Evolutionary conservation across 257 asterid genomes (phyloP).

Genomic region (Ballota nigra): DNA sequence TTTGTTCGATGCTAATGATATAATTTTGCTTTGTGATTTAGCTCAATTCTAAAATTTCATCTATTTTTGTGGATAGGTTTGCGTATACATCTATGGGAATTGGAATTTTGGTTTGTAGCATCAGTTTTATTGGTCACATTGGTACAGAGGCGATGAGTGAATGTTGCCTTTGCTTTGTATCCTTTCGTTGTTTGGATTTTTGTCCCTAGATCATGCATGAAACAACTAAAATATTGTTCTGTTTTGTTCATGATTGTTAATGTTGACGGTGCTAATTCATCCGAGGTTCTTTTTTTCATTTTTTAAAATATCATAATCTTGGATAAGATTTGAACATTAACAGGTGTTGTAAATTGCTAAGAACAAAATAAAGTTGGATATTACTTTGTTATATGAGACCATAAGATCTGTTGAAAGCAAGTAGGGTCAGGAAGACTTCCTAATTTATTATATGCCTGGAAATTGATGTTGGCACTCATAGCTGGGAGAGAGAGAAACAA

Average conservation of each 20-base stretch:
- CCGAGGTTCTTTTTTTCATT: neutral
- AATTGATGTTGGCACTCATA: neutral
- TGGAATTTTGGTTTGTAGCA: slow-evolving; percentile 59
- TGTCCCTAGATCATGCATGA: neutral
- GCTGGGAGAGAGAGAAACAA: neutral
- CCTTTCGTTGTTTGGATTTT: slow-evolving; percentile 30
- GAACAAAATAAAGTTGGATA: neutral
- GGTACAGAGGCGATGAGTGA: slow-evolving; percentile 87
- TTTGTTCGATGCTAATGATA: neutral
- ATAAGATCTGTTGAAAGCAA: neutral
- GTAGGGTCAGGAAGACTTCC: neutral
- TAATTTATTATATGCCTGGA: neutral
- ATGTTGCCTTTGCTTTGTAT: slow-evolving; percentile 92
- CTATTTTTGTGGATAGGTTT: slow-evolving; percentile 54
- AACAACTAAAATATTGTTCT: neutral
- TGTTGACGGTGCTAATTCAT: neutral
- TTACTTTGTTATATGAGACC: neutral
- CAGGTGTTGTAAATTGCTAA: neutral
- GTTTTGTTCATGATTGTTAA: neutral
- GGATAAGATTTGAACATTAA: neutral
- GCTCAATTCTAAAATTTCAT: neutral
- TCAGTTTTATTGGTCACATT: slow-evolving; percentile 63
- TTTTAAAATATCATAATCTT: slow-evolving; percentile 1
- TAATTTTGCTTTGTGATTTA: slow-evolving; percentile 1
- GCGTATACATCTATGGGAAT: slow-evolving; percentile 69